These are phyloP conservation scores for Chalciporus piperatus DNA, from an alignment of 768 basidiomycete species.

Conservation along the genomic window DNA sequence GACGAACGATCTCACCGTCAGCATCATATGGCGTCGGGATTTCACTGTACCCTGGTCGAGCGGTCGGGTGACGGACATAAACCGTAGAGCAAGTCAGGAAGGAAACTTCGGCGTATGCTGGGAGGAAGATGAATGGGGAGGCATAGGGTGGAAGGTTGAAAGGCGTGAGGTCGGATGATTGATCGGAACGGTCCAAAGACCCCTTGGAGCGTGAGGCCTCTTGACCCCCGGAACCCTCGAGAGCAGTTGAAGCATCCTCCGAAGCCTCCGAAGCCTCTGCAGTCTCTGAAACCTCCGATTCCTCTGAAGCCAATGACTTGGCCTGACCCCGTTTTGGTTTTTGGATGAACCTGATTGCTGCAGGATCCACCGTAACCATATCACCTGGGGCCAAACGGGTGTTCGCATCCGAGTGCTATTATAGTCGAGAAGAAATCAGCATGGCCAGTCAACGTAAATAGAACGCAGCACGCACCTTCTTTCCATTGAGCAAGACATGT, in stretches of 20 bases:
- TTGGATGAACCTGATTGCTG: slow-evolving; percentile 70
- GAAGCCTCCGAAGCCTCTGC: slow-evolving; percentile 9
- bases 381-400: slow-evolving; percentile 91
- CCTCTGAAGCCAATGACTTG: slow-evolving; percentile 2
- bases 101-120: slow-evolving; percentile 83
- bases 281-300: background rate
- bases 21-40: slow-evolving; percentile 96
- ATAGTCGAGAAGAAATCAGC: slow-evolving; percentile 3
- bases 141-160: slow-evolving; percentile 88
- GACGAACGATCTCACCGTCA: slow-evolving; percentile 87
- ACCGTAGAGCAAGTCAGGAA: slow-evolving; percentile 88
- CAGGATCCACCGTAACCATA: slow-evolving; percentile 86
- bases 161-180: slow-evolving; percentile 46
- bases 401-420: slow-evolving; percentile 84
- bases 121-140: slow-evolving; percentile 90
- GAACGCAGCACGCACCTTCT: slow-evolving; percentile 55
- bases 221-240: background rate
- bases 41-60: slow-evolving; percentile 93
- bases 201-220: background rate
- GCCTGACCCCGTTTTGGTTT: slow-evolving; percentile 23
- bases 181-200: background rate
- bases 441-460: background rate
- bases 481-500: slow-evolving; percentile 84
- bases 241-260: background rate
- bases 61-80: slow-evolving; percentile 95